Evolutionary conservation across 768 basidiomycete genomes (phyloP).

Genomic region (Pulveroboletus sp.): DNA sequence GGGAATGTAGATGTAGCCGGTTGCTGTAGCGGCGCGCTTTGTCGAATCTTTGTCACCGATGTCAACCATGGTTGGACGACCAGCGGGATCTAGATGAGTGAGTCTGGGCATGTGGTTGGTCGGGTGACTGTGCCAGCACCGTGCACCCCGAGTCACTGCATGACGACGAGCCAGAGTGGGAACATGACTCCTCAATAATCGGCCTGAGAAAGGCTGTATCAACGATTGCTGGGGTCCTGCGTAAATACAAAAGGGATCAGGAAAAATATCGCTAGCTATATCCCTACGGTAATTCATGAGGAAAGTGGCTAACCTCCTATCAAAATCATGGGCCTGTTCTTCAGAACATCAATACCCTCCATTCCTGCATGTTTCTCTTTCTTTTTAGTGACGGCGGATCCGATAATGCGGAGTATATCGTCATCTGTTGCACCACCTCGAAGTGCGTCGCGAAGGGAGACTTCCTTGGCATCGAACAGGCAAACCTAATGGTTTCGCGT

Average conservation of each 20-base stretch:
- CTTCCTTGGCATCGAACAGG: conserved; percentile 79
- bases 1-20: conserved; percentile 68
- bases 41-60: conserved; percentile 61
- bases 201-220: neutral
- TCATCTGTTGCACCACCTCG: conserved; percentile 61
- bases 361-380: conserved; percentile 82
- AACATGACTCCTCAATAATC: neutral
- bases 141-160: conserved; percentile 6
- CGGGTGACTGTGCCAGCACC: conserved; percentile 23
- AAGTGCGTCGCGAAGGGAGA: conserved; percentile 75
- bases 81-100: conserved; percentile 70
- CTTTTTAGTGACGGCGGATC: conserved; percentile 63
- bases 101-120: conserved; percentile 29
- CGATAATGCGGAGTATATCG: conserved; percentile 57
- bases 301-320: conserved; percentile 83
- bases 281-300: conserved; percentile 17
- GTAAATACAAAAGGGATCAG: conserved; percentile 24
- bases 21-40: conserved; percentile 68
- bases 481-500: conserved; percentile 55
- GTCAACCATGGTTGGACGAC: conserved; percentile 82
- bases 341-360: conserved; percentile 71
- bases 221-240: conserved; percentile 16
- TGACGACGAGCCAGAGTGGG: neutral
- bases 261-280: conserved; percentile 16
- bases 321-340: conserved; percentile 86